phyloP scores from a whole-genome alignment of 106 monocot genomes.

The Phalaenopsis aphrodite region DNA sequence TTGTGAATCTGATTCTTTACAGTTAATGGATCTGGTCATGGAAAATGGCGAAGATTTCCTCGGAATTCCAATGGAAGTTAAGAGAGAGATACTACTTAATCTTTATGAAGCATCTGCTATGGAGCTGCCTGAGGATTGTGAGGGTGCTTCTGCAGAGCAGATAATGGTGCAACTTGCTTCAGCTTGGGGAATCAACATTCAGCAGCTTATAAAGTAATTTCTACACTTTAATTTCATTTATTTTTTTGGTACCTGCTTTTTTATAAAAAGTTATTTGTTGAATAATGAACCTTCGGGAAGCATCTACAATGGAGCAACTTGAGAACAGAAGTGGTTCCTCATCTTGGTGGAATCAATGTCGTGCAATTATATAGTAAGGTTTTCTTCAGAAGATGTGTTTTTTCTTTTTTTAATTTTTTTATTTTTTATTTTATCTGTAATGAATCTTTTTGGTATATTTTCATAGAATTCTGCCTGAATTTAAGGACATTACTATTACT shows the following conservation, averaged over 20 bases:
- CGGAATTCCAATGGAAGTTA: conserved; percentile 34
- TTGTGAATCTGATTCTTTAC: conserved; percentile 6
- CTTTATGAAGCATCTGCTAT: conserved; percentile 37
- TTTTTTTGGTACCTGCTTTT: not conserved
- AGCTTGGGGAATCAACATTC: conserved; percentile 57
- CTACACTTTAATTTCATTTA: not conserved
- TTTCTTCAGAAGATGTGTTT: no score
- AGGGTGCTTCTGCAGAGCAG: conserved; percentile 45
- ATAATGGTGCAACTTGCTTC: conserved; percentile 56
- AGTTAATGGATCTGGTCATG: conserved; percentile 45
- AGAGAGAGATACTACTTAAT: conserved; percentile 47
- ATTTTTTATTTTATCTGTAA: no score
- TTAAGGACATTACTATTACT: no score
- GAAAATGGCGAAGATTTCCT: conserved; percentile 54
- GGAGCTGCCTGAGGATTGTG: conserved; percentile 66
- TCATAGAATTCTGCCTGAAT: no score
- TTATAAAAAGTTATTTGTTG: no score
- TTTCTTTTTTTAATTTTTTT: no score
- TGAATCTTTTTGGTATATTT: no score
- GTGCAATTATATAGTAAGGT: no score
- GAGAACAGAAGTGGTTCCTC: no score
- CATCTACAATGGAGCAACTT: no score
- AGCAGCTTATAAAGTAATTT: conserved; percentile 45
- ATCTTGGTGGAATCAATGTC: no score
- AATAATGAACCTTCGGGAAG: no score